Evolutionary conservation across 495 filamentous ascomycete species (phyloP).

Genomic region (Neurospora sp.): DNA sequence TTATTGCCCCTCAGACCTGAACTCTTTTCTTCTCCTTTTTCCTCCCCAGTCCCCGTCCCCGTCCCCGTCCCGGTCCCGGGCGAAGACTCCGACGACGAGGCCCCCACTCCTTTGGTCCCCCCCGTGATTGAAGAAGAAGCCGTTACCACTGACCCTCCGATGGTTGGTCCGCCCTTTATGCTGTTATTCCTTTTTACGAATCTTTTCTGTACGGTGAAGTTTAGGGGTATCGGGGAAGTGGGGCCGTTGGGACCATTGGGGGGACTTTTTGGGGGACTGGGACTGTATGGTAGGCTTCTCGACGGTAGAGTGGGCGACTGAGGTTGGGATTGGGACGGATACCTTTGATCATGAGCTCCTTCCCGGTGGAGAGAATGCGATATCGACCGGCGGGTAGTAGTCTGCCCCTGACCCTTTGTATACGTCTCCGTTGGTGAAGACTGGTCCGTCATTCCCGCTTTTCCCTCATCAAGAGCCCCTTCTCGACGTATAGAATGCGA

Average conservation of each 20-base stretch:
- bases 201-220: not conserved
- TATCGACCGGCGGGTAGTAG: not conserved
- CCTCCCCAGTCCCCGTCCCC: no score
- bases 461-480: not conserved
- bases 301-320: not conserved
- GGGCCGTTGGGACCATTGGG: not conserved
- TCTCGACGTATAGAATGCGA: not conserved
- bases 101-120: no score
- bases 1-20: no score
- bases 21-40: no score
- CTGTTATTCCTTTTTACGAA: not conserved
- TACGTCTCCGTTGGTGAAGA: no score
- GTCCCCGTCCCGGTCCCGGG: no score
- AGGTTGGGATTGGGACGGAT: not conserved
- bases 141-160: not conserved
- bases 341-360: not conserved
- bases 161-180: not conserved
- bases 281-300: not conserved
- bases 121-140: no score
- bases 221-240: not conserved
- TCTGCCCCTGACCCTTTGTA: not conserved
- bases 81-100: no score
- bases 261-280: not conserved
- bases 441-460: no score
- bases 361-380: not conserved